phyloP scores from a whole-genome alignment of 768 basidiomycete genomes.

The Favolaschia claudopus region DNA sequence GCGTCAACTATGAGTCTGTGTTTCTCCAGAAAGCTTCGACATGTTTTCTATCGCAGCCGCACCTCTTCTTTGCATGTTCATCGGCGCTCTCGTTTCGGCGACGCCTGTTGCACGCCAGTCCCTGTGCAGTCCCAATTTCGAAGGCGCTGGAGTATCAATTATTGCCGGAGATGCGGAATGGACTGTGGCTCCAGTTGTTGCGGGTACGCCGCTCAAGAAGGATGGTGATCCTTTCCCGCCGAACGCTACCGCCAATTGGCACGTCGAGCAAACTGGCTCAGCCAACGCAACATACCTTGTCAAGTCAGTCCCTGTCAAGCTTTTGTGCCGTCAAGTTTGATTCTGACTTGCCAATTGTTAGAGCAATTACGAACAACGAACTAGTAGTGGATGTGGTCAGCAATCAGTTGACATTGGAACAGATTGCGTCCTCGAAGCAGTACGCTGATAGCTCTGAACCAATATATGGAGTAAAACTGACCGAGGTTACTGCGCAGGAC shows the following conservation, averaged over 20 bases:
- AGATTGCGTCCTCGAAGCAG: constrained; percentile 9
- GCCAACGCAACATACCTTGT: constrained; percentile 18
- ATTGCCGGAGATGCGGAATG: constrained; percentile 9
- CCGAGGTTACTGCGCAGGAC: neutral
- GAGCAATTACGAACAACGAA: constrained; percentile 19
- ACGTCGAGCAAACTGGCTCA: constrained; percentile 24
- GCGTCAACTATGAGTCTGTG: neutral
- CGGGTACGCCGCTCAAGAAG: constrained; percentile 17
- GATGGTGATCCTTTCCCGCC: neutral
- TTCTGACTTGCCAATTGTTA: neutral
- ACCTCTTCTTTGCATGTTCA: constrained; percentile 12
- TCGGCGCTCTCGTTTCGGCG: neutral
- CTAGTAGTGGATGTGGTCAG: constrained; percentile 13
- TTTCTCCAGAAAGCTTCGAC: neutral
- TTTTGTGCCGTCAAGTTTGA: neutral
- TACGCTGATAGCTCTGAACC: neutral
- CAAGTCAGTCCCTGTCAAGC: constrained; percentile 4
- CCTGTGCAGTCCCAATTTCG: constrained; percentile 21
- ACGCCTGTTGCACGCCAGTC: constrained; percentile 11
- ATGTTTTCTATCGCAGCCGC: constrained; percentile 16
- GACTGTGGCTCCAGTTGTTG: constrained; percentile 16
- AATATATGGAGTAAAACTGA: neutral
- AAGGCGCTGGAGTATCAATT: constrained; percentile 23
- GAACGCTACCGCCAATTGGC: constrained; percentile 22
- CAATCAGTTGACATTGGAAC: constrained; percentile 9